Conservation (phyloP, 2,329 filamentous ascomycete genomes). For the Neocucurbitaria cava region DNA sequence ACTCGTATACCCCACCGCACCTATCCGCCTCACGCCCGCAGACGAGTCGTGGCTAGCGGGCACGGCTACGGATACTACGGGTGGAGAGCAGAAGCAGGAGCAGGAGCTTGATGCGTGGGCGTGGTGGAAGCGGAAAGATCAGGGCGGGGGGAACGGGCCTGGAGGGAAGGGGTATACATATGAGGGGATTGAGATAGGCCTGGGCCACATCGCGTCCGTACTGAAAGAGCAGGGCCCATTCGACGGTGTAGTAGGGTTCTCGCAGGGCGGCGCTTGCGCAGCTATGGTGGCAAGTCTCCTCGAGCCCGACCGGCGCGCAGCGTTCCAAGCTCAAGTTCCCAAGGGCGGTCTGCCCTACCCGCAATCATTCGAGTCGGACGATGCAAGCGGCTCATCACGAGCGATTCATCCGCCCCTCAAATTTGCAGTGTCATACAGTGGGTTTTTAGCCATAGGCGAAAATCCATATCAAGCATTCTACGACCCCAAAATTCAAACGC, state of each 20-base stretch:
- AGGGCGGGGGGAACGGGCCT: too few species aligned
- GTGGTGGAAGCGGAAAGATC: constrained; percentile 79
- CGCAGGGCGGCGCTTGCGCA: constrained; percentile 62
- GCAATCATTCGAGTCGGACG: constrained; percentile 47
- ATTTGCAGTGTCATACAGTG: constrained; percentile 79
- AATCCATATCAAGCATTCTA: constrained; percentile 72
- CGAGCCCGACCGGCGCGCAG: constrained; percentile 61
- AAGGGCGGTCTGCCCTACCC: constrained; percentile 62
- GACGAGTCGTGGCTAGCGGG: constrained; percentile 61
- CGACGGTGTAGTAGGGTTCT: constrained; percentile 47
- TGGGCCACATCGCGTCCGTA: constrained; percentile 64
- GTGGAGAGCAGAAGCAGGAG: constrained; percentile 37
- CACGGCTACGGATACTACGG: not conserved
- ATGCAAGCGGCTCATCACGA: constrained; percentile 15
- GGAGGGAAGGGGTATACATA: constrained; percentile 68
- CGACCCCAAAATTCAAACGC: constrained; percentile 76
- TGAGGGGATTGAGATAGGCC: constrained; percentile 71
- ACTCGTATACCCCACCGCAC: constrained; percentile 57
- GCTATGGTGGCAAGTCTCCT: constrained; percentile 75
- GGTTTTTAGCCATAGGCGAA: constrained; percentile 71
- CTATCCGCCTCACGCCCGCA: constrained; percentile 50
- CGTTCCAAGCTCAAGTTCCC: constrained; percentile 54
- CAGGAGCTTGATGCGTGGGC: constrained; percentile 74
- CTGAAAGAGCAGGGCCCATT: constrained; percentile 43
- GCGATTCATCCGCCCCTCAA: constrained; percentile 63